Base-by-base conservation (phyloP, 2,329 filamentous ascomycete species). In the Colletotrichum spinosum region DNA sequence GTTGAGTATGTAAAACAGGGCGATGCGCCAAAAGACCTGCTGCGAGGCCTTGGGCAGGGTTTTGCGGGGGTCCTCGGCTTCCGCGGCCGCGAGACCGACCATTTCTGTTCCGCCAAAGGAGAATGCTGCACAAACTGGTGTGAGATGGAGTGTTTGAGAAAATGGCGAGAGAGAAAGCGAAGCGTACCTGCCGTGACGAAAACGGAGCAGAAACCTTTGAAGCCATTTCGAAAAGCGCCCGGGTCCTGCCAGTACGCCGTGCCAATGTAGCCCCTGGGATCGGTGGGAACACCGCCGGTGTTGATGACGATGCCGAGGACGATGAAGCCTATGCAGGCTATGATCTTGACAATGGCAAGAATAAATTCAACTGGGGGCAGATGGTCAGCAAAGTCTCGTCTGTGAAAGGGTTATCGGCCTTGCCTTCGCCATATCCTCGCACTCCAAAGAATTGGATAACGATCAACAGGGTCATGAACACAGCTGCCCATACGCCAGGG, bases 11-110 rank as follows among this genome's bases (percentile, higher is more conserved):
- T 95, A 95, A 82, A 95, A 95, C 80, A 94, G 81, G 70, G 93
- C 78, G 75, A 95, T 94, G 63, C 92, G 91, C 81, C 87, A 94
- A 78, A 94, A 94, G 70, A 91, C 94, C 53, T 93, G 84, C 74
- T 89, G 90, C 81, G 93, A 93, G 51, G 91, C 92, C 64, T 89
- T 87, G 5, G 92, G 92, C 67, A 94, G 89, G 12, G 88, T 91
- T 75, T 86, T 88, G 73, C 91, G 88, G 1, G 92, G 92, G 78
- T 94, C 93, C 78, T 93, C 89, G 0, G 91, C 91, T 77, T 94
- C 90, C 54, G 90, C 91, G 37, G 92, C 90, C 0, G 91, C 93
- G 11, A 94, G 90, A 78, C 91, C 91, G 52, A 93, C 89, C 49
- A 93, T 81, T 73, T 93, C 91, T 2, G 90, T 92, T 65, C 90